Evolutionary conservation across 768 basidiomycete genomes (phyloP).

Genomic region (Lyophyllum semitale): DNA sequence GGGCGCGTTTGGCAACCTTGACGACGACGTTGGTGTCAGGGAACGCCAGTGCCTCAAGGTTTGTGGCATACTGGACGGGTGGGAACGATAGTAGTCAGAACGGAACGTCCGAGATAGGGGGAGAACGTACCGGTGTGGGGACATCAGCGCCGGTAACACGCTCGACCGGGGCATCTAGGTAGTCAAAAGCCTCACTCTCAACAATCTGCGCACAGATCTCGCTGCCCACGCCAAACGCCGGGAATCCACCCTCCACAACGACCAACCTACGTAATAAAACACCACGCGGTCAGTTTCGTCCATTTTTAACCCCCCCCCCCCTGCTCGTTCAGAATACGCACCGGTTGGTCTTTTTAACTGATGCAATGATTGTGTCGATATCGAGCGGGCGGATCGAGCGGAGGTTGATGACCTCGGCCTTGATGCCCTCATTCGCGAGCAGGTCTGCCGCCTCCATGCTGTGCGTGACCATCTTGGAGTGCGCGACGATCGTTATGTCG

Average conservation of each 20-base stretch:
- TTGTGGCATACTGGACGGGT: slow-evolving; percentile 74
- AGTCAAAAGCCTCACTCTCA: slow-evolving; percentile 97
- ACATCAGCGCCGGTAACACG: slow-evolving; percentile 97
- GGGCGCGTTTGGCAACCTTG: slow-evolving; percentile 92
- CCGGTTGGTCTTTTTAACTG: slow-evolving; percentile 99
- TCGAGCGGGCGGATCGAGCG: slow-evolving; percentile 95
- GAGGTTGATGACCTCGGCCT: slow-evolving; percentile 97
- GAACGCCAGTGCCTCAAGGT: slow-evolving; percentile 90
- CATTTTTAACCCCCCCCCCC: background rate
- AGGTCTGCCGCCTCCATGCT: slow-evolving; percentile 91
- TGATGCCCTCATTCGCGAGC: slow-evolving; percentile 94
- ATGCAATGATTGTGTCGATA: slow-evolving; percentile 94
- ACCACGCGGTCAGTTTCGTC: background rate
- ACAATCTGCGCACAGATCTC: slow-evolving; percentile 98
- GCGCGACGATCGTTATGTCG: slow-evolving; percentile 95
- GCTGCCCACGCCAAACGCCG: slow-evolving; percentile 95
- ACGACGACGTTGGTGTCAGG: slow-evolving; percentile 88
- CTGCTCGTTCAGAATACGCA: slow-evolving; percentile 31
- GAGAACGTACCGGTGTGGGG: slow-evolving; percentile 82
- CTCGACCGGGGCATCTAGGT: slow-evolving; percentile 97
- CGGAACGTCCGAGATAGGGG: slow-evolving; percentile 2
- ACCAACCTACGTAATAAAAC: slow-evolving; percentile 69
- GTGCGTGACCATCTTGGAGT: slow-evolving; percentile 98
- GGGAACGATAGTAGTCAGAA: slow-evolving; percentile 6
- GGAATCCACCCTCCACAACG: slow-evolving; percentile 98